Percentiles rank a stretch among this genome's conserved stretches.
Conservation (phyloP, 164 flowering plant species). For the Liquidambar formosana region DNA sequence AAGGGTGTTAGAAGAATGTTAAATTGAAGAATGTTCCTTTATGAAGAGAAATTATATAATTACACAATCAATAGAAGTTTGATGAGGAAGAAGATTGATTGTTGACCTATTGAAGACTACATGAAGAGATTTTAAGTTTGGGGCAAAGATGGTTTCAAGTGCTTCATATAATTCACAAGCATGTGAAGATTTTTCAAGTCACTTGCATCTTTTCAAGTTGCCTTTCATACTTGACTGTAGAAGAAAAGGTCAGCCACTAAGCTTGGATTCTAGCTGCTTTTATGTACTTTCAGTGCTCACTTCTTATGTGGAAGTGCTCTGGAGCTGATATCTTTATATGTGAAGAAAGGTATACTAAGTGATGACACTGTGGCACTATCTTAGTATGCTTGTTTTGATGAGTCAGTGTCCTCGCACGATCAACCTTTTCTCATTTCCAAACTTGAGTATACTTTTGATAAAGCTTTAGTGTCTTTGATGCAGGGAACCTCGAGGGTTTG, state of each 20-base stretch:
- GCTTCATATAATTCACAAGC: constrained; percentile 55
- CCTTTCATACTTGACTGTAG: constrained; percentile 55
- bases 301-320: constrained; percentile 25
- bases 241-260: constrained; percentile 73
- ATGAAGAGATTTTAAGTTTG: constrained; percentile 51
- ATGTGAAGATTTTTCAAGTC: constrained; percentile 78
- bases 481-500: constrained; percentile 91
- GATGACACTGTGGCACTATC: constrained; percentile 4
- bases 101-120: constrained; percentile 53
- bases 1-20: constrained; percentile 54
- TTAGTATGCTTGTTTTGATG: constrained; percentile 17
- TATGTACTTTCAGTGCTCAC: constrained; percentile 28
- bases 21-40: constrained; percentile 56
- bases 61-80: constrained; percentile 60
- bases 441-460: background rate
- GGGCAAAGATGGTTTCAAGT: constrained; percentile 59
- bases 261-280: constrained; percentile 52
- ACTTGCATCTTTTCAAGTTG: constrained; percentile 70
- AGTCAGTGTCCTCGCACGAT: background rate
- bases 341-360: constrained; percentile 26
- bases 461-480: constrained; percentile 13
- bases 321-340: constrained; percentile 19
- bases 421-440: background rate
- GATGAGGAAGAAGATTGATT: constrained; percentile 59
- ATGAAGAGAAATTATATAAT: constrained; percentile 58